Evolutionary conservation across 257 asterid genomes (phyloP), one percentile per base, ranked within the genome.

Genomic region (Plantago ovata): DNA sequence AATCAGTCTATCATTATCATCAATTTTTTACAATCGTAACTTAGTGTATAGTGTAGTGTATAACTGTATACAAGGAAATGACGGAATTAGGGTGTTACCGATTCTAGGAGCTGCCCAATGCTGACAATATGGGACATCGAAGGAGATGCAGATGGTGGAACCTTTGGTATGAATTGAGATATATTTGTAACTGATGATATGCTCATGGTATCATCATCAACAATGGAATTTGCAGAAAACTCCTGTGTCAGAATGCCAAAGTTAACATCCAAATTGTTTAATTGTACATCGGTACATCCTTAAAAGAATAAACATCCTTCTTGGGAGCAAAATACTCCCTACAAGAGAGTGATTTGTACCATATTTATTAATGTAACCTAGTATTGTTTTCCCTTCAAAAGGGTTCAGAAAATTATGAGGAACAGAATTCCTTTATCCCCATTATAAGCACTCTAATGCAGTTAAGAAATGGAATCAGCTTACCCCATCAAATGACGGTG

Each of bases 61-160:
- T n/a, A n/a, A 45, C 21, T 15, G 1, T n/a, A 45, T n/a, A 43
- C n/a, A 10, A 12, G 16, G 15, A 43, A 0, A 28, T 12, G n/a
- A 43, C 7, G 4, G 48, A 11, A 2, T 0, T 5, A 16, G 66
- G 48, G 21, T 8, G 56, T 78, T 80, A 92, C 98, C 68, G 97
- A 93, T 79, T 93, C 95, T 63, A 89, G 80, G 7, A 93, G 91
- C 72, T 86, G 95, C 38, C 95, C 98, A 23, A 93, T 81, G 80
- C 97, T 84, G 73, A 83, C 88, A 36, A 93, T 79, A 54, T 75
- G 91, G 11, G 96, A 76, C 83, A 86, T 77, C 12, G 95, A 84
- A 22, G 94, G 88, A 58, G 96, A 87, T 4, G 98, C 79, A 43
- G 95, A 88, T 64, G 85, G 65, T 13, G 89, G 89, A 71, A 81